Percentiles rank a stretch among this genome's conserved stretches.
Conservation (phyloP, 2,329 filamentous ascomycete species). For the Arthrobotrys conoides region DNA sequence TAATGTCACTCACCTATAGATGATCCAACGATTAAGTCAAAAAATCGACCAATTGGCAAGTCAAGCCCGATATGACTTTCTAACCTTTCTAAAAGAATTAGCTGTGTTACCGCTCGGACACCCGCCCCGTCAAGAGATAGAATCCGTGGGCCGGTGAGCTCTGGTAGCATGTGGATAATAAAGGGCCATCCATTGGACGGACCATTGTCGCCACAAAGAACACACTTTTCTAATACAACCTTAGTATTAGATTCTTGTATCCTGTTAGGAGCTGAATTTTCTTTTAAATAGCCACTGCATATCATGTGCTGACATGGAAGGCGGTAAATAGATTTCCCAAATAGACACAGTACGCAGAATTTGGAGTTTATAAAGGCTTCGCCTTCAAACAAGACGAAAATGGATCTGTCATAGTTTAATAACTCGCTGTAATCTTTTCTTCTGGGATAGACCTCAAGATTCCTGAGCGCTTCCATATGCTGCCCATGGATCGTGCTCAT, state of each 20-base stretch:
- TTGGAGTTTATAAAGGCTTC: background rate
- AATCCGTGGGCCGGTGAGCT: slow-evolving; percentile 5
- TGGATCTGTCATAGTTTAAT: too few relatives aligned
- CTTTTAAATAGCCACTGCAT: slow-evolving; percentile 7
- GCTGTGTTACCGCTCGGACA: slow-evolving; percentile 19
- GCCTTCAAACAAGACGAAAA: too few relatives aligned
- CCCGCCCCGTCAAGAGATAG: slow-evolving; percentile 33
- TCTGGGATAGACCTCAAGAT: background rate
- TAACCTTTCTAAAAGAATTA: slow-evolving; percentile 11
- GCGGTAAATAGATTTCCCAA: slow-evolving; percentile 13
- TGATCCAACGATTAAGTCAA: slow-evolving; percentile 31
- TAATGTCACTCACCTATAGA: slow-evolving; percentile 15
- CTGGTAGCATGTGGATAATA: slow-evolving; percentile 5
- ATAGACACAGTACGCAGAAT: slow-evolving; percentile 22
- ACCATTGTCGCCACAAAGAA: slow-evolving; percentile 3
- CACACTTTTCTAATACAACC: background rate
- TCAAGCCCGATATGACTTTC: slow-evolving; percentile 14
- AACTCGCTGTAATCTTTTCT: background rate
- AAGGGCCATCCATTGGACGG: slow-evolving; percentile 2
- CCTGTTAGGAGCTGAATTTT: background rate
- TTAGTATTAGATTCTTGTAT: background rate
- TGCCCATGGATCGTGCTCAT: background rate
- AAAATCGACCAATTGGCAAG: slow-evolving; percentile 29
- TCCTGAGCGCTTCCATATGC: background rate
- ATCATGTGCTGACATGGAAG: slow-evolving; percentile 29